Conservation (phyloP, 2,329 filamentous ascomycete species). For the Aspergillus neoniger region DNA sequence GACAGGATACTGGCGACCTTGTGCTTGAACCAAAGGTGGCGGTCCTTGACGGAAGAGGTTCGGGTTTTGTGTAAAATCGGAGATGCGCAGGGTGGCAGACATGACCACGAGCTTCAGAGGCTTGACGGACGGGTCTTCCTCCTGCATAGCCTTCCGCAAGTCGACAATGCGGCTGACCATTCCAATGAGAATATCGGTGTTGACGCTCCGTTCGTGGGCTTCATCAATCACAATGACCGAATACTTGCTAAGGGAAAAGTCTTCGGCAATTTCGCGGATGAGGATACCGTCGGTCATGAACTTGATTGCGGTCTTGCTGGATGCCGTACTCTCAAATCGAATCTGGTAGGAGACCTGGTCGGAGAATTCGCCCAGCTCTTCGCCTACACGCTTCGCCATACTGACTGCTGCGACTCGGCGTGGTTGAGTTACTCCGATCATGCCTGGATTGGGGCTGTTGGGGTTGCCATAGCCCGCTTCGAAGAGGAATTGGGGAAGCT, state of each 20-base stretch:
- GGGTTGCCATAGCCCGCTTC: constrained; percentile 87
- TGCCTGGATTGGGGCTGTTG: constrained; percentile 76
- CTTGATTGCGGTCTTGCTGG: constrained; percentile 82
- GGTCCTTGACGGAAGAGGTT: constrained; percentile 71
- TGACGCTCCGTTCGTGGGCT: constrained; percentile 94
- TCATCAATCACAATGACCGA: constrained; percentile 95
- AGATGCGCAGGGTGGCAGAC: constrained; percentile 91
- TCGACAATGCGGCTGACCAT: constrained; percentile 94
- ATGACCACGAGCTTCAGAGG: constrained; percentile 95
- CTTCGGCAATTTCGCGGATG: constrained; percentile 84
- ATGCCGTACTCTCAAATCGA: constrained; percentile 84
- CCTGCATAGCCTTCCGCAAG: constrained; percentile 71
- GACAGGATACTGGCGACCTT: constrained; percentile 89
- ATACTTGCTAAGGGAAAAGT: constrained; percentile 85
- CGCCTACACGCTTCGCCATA: constrained; percentile 88
- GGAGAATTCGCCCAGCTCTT: constrained; percentile 79
- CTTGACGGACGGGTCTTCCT: constrained; percentile 69
- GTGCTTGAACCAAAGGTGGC: constrained; percentile 83
- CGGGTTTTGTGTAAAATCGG: constrained; percentile 83
- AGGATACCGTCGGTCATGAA: constrained; percentile 99
- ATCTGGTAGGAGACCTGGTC: constrained; percentile 87
- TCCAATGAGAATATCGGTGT: constrained; percentile 96
- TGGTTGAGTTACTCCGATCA: constrained; percentile 95
- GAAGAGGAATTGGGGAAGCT: constrained; percentile 93
- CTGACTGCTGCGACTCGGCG: constrained; percentile 93